Base-by-base conservation (phyloP, 768 basidiomycete species). In the Tubosaeta sp. region DNA sequence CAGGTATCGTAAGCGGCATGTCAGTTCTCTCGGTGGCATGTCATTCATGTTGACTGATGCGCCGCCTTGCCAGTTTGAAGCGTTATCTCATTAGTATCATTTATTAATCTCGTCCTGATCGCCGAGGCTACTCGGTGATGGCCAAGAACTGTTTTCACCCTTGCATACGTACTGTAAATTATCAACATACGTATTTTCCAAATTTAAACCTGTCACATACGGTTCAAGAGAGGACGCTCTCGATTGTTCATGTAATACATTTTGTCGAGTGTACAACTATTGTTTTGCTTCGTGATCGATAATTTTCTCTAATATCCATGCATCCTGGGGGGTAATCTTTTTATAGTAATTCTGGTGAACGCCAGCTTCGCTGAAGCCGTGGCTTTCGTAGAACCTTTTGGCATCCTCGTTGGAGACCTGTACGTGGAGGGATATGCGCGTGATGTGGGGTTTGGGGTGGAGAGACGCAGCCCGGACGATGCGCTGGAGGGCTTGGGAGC, bases 271-370 rank as follows among this genome's bases (percentile, higher is more conserved):
- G 51, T 44, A 56, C 27, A 54, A 54, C 66, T 65, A 66, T 56
- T 50, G 53, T 44, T 58, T 61, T 49, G 55, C 46, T 39, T n/a
- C 46, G 44, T 57, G 65, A 43, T 69, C 56, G 53, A 84, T 70
- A 44, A 62, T 65, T 65, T 79, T 82, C 71, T 94, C 87, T 46
- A 94, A 76, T 53, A 94, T 74, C 92, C 92, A 94, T 19, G 92
- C 92, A 61, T 86, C 87, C 55, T 80, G 81, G 22, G 92, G 92
- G 25, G 69, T 73, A 51, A 94, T 89, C 68, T 90, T 94, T 71
- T 90, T 92, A 80, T 94, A 94, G 70, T 94, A 94, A 54, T 81
- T 77, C 60, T 85, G 73, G 48, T 86, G 80, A 27, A 86, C 56
- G 19, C 76, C 77, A 19, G 79, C 73, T 67, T 89, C 83, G 48